Evolutionary conservation across 2,329 filamentous ascomycete species (phyloP).

Genomic region (Trichoderma aggressivum): DNA sequence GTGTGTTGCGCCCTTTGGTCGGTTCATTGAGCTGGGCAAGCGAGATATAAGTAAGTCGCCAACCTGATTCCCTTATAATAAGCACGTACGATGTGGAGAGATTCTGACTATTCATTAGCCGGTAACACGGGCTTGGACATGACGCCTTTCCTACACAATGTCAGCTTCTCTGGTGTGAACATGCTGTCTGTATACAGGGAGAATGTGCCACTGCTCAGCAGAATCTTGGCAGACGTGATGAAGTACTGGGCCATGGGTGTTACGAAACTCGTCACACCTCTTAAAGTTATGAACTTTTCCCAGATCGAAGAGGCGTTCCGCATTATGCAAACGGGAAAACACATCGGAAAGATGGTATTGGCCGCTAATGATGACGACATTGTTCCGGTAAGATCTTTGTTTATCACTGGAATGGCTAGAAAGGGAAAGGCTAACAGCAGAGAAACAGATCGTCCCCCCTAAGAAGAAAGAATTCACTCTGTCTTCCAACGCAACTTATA

Average conservation of each 20-base stretch:
- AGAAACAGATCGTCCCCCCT: background rate
- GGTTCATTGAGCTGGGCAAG: conserved; percentile 35
- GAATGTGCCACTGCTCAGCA: background rate
- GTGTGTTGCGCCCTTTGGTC: conserved; percentile 31
- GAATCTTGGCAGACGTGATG: background rate
- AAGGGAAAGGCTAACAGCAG: background rate
- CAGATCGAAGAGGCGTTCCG: background rate
- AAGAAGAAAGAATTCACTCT: background rate
- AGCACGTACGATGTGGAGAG: background rate
- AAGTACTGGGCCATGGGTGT: background rate
- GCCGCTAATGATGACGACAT: background rate
- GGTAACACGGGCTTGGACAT: background rate
- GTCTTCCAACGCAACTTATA: background rate
- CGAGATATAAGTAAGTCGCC: conserved; percentile 26
- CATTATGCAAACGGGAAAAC: background rate
- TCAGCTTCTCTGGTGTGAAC: background rate
- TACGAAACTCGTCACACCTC: background rate
- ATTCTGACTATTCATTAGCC: background rate
- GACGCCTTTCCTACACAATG: background rate
- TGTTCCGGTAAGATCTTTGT: background rate
- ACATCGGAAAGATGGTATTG: background rate
- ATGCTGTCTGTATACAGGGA: background rate
- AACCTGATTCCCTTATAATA: background rate
- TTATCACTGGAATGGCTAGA: background rate
- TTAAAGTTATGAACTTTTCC: background rate